These are phyloP conservation scores for Stachybotrys chlorohalonatus DNA, from an alignment of 2,329 filamentous ascomycete genomes.

Conservation along the genomic window DNA sequence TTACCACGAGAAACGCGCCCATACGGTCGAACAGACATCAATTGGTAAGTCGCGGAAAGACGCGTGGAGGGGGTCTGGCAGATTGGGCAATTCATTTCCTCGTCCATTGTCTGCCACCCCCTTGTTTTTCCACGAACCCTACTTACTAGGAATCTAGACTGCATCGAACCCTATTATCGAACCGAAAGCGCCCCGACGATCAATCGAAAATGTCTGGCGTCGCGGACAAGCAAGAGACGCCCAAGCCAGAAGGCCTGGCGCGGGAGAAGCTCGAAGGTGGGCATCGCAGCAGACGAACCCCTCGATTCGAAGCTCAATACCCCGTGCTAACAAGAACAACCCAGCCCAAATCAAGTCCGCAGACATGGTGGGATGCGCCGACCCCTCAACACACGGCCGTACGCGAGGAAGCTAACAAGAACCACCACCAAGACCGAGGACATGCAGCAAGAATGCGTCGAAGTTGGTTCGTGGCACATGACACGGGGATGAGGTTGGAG, in stretches of 20 bases:
- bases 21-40: background rate
- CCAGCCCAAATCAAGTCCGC: constrained; percentile 94
- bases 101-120: background rate
- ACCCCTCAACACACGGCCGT: background rate
- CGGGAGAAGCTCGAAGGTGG: constrained; percentile 72
- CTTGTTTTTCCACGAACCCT: background rate
- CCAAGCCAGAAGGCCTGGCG: constrained; percentile 34
- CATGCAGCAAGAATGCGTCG: constrained; percentile 92
- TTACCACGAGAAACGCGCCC: no score
- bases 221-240: constrained; percentile 27
- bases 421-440: constrained; percentile 66
- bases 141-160: background rate
- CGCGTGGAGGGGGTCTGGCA: background rate
- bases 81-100: background rate
- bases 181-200: background rate
- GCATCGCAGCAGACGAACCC: constrained; percentile 5
- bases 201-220: constrained; percentile 5
- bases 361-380: constrained; percentile 66
- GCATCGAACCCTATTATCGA: background rate
- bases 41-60: background rate
- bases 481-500: background rate
- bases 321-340: constrained; percentile 7
- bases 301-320: background rate
- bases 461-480: constrained; percentile 65
- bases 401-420: constrained; percentile 14